Conservation (phyloP, 257 asterid species). For the Phtheirospermum japonicum region DNA sequence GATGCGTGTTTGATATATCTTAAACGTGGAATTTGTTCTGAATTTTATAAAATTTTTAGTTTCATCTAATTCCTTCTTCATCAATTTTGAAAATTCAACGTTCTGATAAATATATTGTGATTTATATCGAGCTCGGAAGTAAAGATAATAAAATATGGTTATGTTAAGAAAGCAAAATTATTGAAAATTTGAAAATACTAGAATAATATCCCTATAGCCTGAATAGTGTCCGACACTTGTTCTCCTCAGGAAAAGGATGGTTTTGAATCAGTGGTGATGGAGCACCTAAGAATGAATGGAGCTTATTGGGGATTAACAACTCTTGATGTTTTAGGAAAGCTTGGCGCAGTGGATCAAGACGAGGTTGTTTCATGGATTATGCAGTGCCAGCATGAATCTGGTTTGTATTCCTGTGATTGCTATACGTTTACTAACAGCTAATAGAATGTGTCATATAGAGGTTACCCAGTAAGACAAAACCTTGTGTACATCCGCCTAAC, state of each 20-base stretch:
- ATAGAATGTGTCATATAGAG: no score
- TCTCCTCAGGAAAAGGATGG: slow-evolving; percentile 63
- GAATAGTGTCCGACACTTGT: slow-evolving; percentile 20
- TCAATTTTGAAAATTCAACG: background rate
- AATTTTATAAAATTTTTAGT: no score
- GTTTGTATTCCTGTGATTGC: slow-evolving; percentile 39
- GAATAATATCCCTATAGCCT: slow-evolving; percentile 27
- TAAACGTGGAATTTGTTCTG: no score
- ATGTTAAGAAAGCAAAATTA: background rate
- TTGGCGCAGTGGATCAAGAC: slow-evolving; percentile 64
- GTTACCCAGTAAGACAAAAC: no score
- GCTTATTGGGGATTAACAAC: slow-evolving; percentile 97
- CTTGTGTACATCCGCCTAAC: no score
- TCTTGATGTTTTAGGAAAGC: slow-evolving; percentile 78
- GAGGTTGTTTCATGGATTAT: slow-evolving; percentile 79
- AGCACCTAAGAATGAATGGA: slow-evolving; percentile 84
- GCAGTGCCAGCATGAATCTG: slow-evolving; percentile 93
- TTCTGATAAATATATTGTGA: background rate
- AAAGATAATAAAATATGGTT: background rate
- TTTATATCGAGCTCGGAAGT: background rate
- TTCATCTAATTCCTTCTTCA: background rate
- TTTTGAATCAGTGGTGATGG: slow-evolving; percentile 81
- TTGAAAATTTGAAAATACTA: background rate
- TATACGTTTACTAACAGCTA: no score
- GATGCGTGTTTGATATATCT: no score